Base-by-base conservation (phyloP, 352 stramenopile genomes). In the Pythium pyrilobum region DNA sequence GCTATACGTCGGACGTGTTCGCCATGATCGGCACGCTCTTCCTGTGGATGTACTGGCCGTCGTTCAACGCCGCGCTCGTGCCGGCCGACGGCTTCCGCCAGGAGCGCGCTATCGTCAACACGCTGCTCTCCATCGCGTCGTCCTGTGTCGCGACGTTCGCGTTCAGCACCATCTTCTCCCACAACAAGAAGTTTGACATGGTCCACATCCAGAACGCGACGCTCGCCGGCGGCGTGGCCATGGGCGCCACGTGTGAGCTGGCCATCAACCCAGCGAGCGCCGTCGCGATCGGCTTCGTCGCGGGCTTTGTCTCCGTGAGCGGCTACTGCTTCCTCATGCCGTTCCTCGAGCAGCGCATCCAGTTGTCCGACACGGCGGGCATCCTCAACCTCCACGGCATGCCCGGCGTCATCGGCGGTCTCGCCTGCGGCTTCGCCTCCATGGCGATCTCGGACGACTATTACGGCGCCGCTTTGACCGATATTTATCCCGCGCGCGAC, bases 41-140 rank as follows among this genome's bases (percentile, higher is more conserved):
- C 48, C 59, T 93, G 33, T 96, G 85, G 85, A 87, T 92, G 64
- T 96, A 84, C 60, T 96, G 85, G 85, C 83, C 85, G 20, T 87
- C 70, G 7, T 96, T 96, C 71, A 91, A 93, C 43, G 67, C 74
- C 1, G 83, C 83, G 21, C 62, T 91, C 9, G 81, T 89, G 24
- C 67, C 63, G 8, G 53, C 55, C 0, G 65, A 77, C 1, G 73
- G 67, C 6, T 88, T 82, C 48, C 77, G 85, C 37, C 76, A 95
- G 48, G 72, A 89, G 20, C 72, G 69, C 10, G 83, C 72, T 11
- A 55, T 94, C 27, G 71, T 94, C 52, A 81, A 90, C 66, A 96
- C 85, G 2, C 59, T 94, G 9, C 65, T 93, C 20, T 81, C 77
- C 18, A 84, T 96, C 32, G 63, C 67, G 13, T 71, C 76, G 1